Base-by-base conservation (phyloP, 1,284 basidiomycete genomes). In the Paramarasmius palmivorus region DNA sequence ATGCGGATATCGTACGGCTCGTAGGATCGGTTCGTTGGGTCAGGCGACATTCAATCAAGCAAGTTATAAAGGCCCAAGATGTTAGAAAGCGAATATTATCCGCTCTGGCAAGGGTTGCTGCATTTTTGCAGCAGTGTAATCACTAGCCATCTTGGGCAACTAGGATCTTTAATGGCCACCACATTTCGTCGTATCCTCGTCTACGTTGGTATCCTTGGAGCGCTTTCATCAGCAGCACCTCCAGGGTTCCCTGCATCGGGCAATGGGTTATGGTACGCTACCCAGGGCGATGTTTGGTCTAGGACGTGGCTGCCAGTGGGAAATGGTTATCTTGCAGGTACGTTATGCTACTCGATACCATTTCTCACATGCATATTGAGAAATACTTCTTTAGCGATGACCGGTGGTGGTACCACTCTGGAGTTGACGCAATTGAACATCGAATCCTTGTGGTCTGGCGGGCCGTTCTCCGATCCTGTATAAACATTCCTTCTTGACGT, bases 371-470 rank as follows among this genome's bases (percentile, higher is more conserved):
- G 20, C 39, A n/a, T n/a, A n/a, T 29, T 14, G 19, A 23, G 25
- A 4, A 23, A n/a, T 48, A 52, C 57, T 25, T 60, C 17, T 40
- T 19, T 37, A 88, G 88, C 86, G 1, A 88, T 84, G 78, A 69
- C 83, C 23, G 79, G 81, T 9, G 87, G 88, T 1, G 83, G 82
- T 14, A 81, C 82, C 1, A 61, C 65, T 2, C 75, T 80, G 39
- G 88, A 90, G 64, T 71, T 71, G 3, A 82, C 78, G 5, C 84
- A 86, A 59, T 68, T 90, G 38, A 90, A 90, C 62, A 84, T 90
- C 45, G 88, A 90, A 63, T 83, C 82, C 12, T 70, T 90, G 10
- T 90, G 88, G 88, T 77, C 82, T 26, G 87, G 87, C n/a, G 87
- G 87, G 1, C 83, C 85, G 4, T 88, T 87, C 58, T 73, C 80